Percentiles rank a stretch among this genome's conserved stretches.
phyloP scores from a whole-genome alignment of 176 grass and related monocot species.

The bread wheat (Triticum aestivum) region IWGSC_CS_RefSeq_v2.1 NC_057811.1:299383711-299384210 shows the following conservation, averaged over 20 bases:
- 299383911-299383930: slow-evolving; percentile 35
- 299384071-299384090: neutral
- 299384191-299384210: neutral
- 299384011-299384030: slow-evolving; percentile 72
- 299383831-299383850: slow-evolving; percentile 24
- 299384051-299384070: slow-evolving; percentile 48
- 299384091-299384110: neutral
- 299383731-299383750: slow-evolving; percentile 6
- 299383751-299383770: neutral
- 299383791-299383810: slow-evolving; percentile 56
- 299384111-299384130: neutral
- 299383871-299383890: neutral
- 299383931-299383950: slow-evolving; percentile 81
- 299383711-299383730: slow-evolving; percentile 12
- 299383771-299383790: slow-evolving; percentile 60
- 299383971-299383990: slow-evolving; percentile 60
- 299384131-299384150: neutral
- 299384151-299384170: neutral
- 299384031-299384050: slow-evolving; percentile 93
- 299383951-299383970: slow-evolving; percentile 68
- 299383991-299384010: slow-evolving; percentile 70
- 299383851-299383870: neutral
- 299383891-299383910: neutral
- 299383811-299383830: slow-evolving; percentile 72
- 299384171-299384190: neutral